Evolutionary conservation across 148 eudicot genomes (phyloP).

Genomic region (Heliosperma pusillum): DNA sequence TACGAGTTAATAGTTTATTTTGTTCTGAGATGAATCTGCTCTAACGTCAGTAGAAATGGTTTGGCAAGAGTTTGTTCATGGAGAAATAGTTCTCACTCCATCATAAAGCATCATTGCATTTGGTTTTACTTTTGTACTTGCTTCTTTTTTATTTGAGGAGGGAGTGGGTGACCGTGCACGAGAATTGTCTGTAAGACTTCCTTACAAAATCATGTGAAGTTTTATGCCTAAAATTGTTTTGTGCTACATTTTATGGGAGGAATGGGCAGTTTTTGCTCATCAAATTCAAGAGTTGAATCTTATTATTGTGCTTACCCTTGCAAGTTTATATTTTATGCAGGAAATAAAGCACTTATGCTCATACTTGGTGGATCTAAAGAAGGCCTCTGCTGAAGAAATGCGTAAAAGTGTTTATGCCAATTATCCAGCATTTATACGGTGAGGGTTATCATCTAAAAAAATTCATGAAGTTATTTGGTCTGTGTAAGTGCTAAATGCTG

Average conservation of each 20-base stretch:
- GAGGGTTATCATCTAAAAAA: conserved; percentile 25
- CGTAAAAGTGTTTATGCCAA: conserved; percentile 95
- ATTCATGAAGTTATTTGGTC: background rate
- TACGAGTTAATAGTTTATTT: background rate
- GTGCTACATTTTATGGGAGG: background rate
- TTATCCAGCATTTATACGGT: conserved; percentile 94
- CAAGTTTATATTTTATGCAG: conserved; percentile 36
- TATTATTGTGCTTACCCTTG: too few relatives aligned
- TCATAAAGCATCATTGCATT: conserved; percentile 7
- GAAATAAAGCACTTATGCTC: conserved; percentile 89
- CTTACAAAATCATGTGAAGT: background rate
- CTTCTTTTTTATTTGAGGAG: background rate
- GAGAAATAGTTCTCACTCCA: background rate
- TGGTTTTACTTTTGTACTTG: background rate
- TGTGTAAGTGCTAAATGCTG: background rate
- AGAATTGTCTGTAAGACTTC: background rate
- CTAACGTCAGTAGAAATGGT: background rate
- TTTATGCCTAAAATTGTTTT: background rate
- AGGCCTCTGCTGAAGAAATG: conserved; percentile 97
- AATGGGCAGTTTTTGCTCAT: background rate
- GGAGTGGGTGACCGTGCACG: background rate
- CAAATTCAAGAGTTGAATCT: too few relatives aligned
- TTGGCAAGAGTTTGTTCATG: background rate
- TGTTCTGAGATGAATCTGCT: background rate
- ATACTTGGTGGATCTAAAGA: conserved; percentile 83